A percentile compares a stretch with the other conserved stretches of the same genome.
Conservation (phyloP, 129 eudicot species). For the Helianthus tuberosus region DNA sequence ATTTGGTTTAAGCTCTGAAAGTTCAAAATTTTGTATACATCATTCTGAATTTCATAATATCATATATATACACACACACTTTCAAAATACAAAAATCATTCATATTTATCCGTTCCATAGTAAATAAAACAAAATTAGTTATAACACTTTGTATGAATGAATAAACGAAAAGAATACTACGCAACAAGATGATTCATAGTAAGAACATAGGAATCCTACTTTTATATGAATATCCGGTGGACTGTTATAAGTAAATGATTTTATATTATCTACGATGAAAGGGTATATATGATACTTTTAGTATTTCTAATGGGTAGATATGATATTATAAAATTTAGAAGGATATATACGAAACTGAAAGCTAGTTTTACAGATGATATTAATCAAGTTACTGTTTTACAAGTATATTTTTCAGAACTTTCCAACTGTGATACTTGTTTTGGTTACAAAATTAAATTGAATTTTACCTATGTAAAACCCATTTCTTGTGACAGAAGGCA, state of each 20-base stretch:
- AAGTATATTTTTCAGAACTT: not conserved
- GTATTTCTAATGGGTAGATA: not conserved
- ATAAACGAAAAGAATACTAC: not conserved
- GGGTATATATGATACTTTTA: not conserved
- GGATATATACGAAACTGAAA: not conserved
- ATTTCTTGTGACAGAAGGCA: slow-evolving; percentile 89
- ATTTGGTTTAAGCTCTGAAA: not conserved
- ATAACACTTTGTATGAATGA: not conserved
- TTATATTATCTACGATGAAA: not conserved
- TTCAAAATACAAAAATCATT: not conserved
- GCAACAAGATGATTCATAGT: not conserved
- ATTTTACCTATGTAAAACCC: slow-evolving; percentile 92
- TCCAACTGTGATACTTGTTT: not conserved
- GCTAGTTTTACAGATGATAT: not conserved
- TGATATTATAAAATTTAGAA: not conserved
- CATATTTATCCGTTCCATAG: not conserved
- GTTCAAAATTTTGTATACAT: not conserved
- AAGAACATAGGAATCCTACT: not conserved
- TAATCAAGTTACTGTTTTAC: slow-evolving; percentile 12
- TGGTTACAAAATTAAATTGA: not conserved
- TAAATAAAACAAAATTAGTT: not conserved
- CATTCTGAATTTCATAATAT: not conserved
- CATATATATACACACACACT: not conserved
- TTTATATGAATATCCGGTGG: not conserved
- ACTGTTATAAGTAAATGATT: not conserved